These are phyloP conservation scores for Globisporangium irregulare DNA, from an alignment of 352 stramenopile species.

Conservation along the genomic window DNA sequence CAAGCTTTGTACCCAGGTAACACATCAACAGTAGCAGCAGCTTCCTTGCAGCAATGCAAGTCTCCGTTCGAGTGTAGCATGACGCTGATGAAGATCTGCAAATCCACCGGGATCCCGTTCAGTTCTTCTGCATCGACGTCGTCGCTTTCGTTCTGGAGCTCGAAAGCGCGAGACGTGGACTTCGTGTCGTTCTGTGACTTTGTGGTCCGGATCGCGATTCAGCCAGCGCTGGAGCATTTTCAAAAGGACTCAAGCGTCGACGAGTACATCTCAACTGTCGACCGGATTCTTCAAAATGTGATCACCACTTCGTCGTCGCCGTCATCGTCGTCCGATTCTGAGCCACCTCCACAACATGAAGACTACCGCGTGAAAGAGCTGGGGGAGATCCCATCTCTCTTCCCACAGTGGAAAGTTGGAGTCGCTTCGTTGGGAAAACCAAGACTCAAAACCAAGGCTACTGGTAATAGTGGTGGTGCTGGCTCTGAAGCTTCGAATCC, in stretches of 20 bases:
- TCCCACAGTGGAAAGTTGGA: conserved; percentile 38
- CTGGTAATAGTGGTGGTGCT: neutral
- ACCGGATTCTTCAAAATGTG: conserved; percentile 39
- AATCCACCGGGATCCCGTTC: conserved; percentile 44
- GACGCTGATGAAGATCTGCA: conserved; percentile 57
- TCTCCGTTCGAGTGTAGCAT: conserved; percentile 57
- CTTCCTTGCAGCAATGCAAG: conserved; percentile 13
- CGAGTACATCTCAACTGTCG: conserved; percentile 43
- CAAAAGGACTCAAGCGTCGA: conserved; percentile 34
- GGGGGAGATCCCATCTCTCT: conserved; percentile 40
- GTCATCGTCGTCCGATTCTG: no score
- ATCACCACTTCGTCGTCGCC: conserved; percentile 10
- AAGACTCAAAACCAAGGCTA: conserved; percentile 1
- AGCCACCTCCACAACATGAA: neutral
- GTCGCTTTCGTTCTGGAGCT: conserved; percentile 25
- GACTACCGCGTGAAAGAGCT: conserved; percentile 35
- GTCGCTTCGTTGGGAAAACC: conserved; percentile 21
- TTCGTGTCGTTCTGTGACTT: conserved; percentile 52
- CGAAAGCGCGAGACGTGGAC: conserved; percentile 28
- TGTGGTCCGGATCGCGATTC: conserved; percentile 39
- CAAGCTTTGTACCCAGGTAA: neutral
- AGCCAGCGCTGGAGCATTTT: conserved; percentile 54
- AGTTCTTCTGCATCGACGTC: conserved; percentile 12
- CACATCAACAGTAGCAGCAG: neutral
- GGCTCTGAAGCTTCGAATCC: neutral